These are phyloP conservation scores for Prunus armeniaca DNA, from an alignment of 306 rosid genomes.

Conservation along the genomic window DNA sequence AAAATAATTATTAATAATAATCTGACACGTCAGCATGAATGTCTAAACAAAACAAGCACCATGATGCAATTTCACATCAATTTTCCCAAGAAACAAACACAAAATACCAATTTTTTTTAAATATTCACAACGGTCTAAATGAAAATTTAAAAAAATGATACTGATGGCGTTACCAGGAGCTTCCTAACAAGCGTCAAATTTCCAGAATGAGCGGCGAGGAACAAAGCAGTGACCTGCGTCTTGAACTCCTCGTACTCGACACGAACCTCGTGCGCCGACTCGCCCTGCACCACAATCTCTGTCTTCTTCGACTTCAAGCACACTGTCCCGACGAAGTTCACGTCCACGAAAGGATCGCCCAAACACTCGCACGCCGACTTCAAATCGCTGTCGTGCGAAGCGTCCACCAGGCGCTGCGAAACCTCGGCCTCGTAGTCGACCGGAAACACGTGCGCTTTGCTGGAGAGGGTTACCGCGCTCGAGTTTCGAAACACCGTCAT, in stretches of 20 bases:
- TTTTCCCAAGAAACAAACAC: background rate
- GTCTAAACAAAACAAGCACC: background rate
- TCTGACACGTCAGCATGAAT: background rate
- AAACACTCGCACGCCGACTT: conserved; percentile 31
- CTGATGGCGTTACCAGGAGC: conserved; percentile 36
- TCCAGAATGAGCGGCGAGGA: conserved; percentile 58
- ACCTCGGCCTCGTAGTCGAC: conserved; percentile 42
- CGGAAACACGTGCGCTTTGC: conserved; percentile 41
- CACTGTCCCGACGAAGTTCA: conserved; percentile 63
- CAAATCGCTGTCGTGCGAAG: conserved; percentile 30
- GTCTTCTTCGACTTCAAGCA: conserved; percentile 47
- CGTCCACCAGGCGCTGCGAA: conserved; percentile 56
- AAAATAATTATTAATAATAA: background rate
- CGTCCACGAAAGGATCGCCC: conserved; percentile 41
- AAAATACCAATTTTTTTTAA: background rate
- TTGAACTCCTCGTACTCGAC: conserved; percentile 55
- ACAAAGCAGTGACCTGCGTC: conserved; percentile 65
- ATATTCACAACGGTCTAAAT: background rate
- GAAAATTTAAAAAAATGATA: too few relatives aligned
- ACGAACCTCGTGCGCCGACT: conserved; percentile 46
- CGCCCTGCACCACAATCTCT: conserved; percentile 48
- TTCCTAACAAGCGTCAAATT: conserved; percentile 46
- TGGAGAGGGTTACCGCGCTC: conserved; percentile 2
- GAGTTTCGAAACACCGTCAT: conserved; percentile 40
- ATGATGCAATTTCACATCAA: background rate